Conservation (phyloP, 208 protist genomes). For the Tritrichomonas musculus region DNA sequence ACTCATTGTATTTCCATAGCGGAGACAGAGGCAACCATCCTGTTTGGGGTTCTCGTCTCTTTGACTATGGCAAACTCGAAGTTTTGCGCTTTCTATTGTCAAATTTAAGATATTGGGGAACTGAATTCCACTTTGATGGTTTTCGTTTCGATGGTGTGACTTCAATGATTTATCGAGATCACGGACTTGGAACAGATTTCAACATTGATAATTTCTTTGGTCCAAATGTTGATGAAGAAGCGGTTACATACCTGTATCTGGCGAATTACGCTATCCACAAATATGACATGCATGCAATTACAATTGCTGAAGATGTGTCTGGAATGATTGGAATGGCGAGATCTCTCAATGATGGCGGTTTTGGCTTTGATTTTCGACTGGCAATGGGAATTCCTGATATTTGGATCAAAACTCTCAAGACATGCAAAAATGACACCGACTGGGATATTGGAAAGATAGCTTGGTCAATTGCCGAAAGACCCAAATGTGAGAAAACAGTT, state of each 20-base stretch:
- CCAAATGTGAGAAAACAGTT: conserved; percentile 63
- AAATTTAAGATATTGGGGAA: conserved; percentile 39
- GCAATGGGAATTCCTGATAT: conserved; percentile 73
- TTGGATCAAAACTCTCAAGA: conserved; percentile 71
- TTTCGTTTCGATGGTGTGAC: conserved; percentile 80
- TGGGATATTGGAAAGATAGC: conserved; percentile 66
- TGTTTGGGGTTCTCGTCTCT: conserved; percentile 62
- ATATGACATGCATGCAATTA: conserved; percentile 9
- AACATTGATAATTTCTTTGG: too few relatives aligned
- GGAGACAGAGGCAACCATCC: conserved; percentile 50
- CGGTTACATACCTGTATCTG: conserved; percentile 64
- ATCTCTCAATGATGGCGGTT: conserved; percentile 63
- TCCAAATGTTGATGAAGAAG: conserved; percentile 59
- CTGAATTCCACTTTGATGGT: conserved; percentile 71
- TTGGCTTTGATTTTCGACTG: conserved; percentile 74
- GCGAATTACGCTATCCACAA: conserved; percentile 46
- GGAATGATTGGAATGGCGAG: conserved; percentile 65
- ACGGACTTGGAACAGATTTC: conserved; percentile 71
- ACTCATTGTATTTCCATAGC: conserved; percentile 60
- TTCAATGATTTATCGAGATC: conserved; percentile 73
- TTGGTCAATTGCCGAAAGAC: conserved; percentile 62
- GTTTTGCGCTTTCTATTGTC: conserved; percentile 58
- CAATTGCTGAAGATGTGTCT: conserved; percentile 60
- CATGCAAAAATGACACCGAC: conserved; percentile 53
- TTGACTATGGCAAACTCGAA: conserved; percentile 70